Evolutionary conservation across 2,329 filamentous ascomycete genomes (phyloP).

Genomic region (Arthrobotrys pseudoclavata): DNA sequence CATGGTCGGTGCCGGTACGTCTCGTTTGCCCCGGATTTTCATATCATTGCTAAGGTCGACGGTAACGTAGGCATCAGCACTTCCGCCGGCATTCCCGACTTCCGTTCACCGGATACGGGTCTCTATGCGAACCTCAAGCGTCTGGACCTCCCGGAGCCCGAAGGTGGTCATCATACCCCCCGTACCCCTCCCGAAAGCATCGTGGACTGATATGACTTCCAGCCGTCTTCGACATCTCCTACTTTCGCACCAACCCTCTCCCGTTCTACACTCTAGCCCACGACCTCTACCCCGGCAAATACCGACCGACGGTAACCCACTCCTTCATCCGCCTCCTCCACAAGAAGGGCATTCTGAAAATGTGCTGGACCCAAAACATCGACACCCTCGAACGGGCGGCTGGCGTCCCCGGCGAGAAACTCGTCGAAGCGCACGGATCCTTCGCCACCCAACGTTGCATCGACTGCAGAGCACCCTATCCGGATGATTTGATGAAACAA

Average conservation of each 20-base stretch:
- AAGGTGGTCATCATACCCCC: constrained; percentile 45
- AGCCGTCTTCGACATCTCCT: constrained; percentile 92
- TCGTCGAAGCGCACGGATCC: constrained; percentile 94
- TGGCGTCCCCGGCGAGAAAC: constrained; percentile 82
- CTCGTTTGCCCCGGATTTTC: constrained; percentile 16
- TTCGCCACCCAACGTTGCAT: constrained; percentile 93
- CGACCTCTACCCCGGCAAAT: constrained; percentile 92
- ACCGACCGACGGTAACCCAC: constrained; percentile 88
- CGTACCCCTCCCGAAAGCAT: too few relatives aligned
- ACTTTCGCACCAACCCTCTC: constrained; percentile 84
- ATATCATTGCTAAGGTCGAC: constrained; percentile 72
- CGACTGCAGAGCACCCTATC: constrained; percentile 81
- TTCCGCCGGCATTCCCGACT: constrained; percentile 84
- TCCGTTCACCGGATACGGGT: constrained; percentile 90
- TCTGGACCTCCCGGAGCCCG: constrained; percentile 84
- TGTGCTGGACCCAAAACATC: constrained; percentile 97
- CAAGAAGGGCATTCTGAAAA: constrained; percentile 81
- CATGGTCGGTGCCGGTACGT: constrained; percentile 70
- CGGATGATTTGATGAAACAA: constrained; percentile 72
- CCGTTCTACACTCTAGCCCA: constrained; percentile 94
- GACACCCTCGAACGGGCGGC: constrained; percentile 86
- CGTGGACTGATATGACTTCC: constrained; percentile 66
- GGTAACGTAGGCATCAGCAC: constrained; percentile 70
- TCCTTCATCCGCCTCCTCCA: constrained; percentile 87
- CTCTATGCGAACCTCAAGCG: constrained; percentile 92